These are phyloP conservation scores for Colletotrichum sp. DNA, from an alignment of 2,329 filamentous ascomycete genomes.

Conservation along the genomic window DNA sequence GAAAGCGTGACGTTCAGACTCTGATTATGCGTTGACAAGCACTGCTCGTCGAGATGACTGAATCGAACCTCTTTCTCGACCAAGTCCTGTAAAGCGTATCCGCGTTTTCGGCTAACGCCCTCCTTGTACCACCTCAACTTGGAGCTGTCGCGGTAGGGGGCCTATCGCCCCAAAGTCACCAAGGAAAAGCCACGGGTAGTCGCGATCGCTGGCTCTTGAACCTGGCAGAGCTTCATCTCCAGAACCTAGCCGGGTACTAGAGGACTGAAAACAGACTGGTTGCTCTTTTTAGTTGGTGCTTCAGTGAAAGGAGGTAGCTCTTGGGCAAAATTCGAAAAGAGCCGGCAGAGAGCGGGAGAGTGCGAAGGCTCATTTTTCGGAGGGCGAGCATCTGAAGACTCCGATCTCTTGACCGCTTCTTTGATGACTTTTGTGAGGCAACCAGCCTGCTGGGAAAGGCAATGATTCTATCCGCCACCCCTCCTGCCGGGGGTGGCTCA, in stretches of 20 bases:
- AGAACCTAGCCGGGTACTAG: background rate
- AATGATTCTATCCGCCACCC: background rate
- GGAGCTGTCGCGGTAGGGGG: background rate
- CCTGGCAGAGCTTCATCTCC: background rate
- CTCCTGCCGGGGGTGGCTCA: background rate
- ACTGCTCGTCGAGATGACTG: background rate
- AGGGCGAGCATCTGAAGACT: background rate
- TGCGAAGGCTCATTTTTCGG: background rate
- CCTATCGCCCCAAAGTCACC: background rate
- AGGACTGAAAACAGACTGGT: background rate
- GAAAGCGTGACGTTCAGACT: background rate
- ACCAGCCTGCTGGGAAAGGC: background rate
- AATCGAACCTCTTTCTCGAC: background rate
- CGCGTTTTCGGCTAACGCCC: constrained; percentile 1
- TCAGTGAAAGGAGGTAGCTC: background rate
- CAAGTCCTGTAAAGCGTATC: background rate
- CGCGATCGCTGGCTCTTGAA: background rate
- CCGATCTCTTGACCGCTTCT: constrained; percentile 7
- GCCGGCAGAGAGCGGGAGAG: background rate
- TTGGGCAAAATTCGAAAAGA: background rate
- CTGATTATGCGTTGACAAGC: background rate
- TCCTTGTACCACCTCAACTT: background rate
- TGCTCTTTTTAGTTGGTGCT: background rate
- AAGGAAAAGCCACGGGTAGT: background rate
- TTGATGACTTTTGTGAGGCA: constrained; percentile 6